These are phyloP conservation scores for Brassica hybrid DNA, from an alignment of 441 rosid genomes.

Conservation along the genomic window DNA sequence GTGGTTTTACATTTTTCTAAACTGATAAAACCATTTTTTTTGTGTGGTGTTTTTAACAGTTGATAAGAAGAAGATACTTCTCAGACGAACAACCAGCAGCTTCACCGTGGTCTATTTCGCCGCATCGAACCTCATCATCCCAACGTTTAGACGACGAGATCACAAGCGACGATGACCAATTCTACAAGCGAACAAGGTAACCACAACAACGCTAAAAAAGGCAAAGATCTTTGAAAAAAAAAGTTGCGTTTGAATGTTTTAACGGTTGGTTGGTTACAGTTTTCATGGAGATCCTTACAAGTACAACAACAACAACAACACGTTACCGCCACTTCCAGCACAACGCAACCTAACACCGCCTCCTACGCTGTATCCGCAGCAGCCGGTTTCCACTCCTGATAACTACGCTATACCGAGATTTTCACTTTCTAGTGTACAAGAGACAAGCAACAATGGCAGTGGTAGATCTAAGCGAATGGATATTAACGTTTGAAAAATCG, in stretches of 20 bases:
- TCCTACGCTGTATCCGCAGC: constrained; percentile 95
- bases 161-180: constrained; percentile 67
- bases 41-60: constrained; percentile 44
- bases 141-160: constrained; percentile 85
- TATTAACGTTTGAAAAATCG: constrained; percentile 60
- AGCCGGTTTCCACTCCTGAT: constrained; percentile 73
- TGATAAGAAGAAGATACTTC: constrained; percentile 93
- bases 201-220: background rate
- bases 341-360: constrained; percentile 95
- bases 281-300: constrained; percentile 64
- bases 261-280: constrained; percentile 51
- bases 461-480: constrained; percentile 80
- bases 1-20: constrained; percentile 1
- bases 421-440: constrained; percentile 58
- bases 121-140: constrained; percentile 43
- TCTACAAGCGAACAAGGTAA: constrained; percentile 71
- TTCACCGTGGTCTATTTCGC: constrained; percentile 75
- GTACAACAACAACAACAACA: constrained; percentile 54
- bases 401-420: constrained; percentile 76
- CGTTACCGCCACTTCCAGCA: constrained; percentile 85
- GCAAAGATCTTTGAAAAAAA: no score
- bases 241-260: no score
- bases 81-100: constrained; percentile 75
- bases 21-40: constrained; percentile 7
- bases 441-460: constrained; percentile 53